Conservation (phyloP, 768 basidiomycete genomes). For the Amanita subjunquillea region DNA sequence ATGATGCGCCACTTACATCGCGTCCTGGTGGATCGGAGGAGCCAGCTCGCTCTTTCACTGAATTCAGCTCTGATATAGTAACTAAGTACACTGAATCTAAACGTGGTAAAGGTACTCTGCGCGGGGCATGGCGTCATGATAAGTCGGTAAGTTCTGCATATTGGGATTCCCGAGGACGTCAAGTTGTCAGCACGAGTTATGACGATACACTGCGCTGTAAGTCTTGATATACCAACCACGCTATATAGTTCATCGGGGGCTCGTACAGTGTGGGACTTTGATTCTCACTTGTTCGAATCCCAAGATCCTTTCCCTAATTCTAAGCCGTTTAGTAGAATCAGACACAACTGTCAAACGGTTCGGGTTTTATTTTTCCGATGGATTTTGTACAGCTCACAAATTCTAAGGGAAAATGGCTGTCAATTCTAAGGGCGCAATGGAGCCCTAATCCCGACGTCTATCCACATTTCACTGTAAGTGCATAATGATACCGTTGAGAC, state of each 20-base stretch:
- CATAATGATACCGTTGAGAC: not conserved
- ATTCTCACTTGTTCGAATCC: constrained; percentile 36
- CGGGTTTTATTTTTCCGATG: constrained; percentile 10
- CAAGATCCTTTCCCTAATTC: constrained; percentile 46
- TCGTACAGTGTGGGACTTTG: constrained; percentile 65
- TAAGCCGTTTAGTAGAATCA: constrained; percentile 50
- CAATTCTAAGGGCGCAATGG: constrained; percentile 72
- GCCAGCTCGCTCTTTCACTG: constrained; percentile 8
- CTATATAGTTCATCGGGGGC: not conserved
- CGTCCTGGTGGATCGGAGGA: constrained; percentile 13
- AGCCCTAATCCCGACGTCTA: constrained; percentile 66
- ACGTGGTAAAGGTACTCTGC: constrained; percentile 42
- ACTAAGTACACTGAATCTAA: constrained; percentile 39
- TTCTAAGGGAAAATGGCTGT: constrained; percentile 70
- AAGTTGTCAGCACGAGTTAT: constrained; percentile 78
- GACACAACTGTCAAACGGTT: constrained; percentile 78
- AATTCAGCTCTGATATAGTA: constrained; percentile 33
- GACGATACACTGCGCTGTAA: constrained; percentile 67
- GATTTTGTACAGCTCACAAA: not conserved
- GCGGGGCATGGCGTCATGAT: constrained; percentile 58
- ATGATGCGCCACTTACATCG: constrained; percentile 16
- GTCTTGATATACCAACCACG: constrained; percentile 14
- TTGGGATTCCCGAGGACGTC: constrained; percentile 75
- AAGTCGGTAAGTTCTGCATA: constrained; percentile 78
- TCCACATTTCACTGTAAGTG: constrained; percentile 72